A percentile compares a stretch with the other conserved stretches of the same genome.
Conservation (phyloP, 192 early-diverging fungal genomes). For the Umbelopsis ramanniana region DNA sequence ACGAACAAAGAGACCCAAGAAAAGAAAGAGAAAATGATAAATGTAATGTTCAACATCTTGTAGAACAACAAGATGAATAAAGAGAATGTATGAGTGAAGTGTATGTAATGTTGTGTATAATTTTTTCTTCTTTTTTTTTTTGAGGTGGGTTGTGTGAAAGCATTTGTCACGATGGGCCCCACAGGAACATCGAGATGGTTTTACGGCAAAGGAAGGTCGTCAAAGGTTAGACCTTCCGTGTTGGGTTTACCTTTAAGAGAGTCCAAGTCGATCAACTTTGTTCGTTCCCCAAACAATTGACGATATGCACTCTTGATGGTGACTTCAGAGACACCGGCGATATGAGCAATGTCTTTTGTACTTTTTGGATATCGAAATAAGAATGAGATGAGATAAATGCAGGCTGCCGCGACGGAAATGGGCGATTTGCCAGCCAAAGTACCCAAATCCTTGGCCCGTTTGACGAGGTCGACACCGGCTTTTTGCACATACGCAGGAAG, state of each 20-base stretch:
- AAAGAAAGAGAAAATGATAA: not conserved
- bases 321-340: conserved; percentile 91
- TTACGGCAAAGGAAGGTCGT: conserved; percentile 48
- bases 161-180: too few species aligned
- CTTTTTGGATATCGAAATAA: conserved; percentile 69
- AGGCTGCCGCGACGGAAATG: conserved; percentile 90
- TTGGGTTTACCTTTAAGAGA: conserved; percentile 44
- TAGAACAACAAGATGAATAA: not conserved
- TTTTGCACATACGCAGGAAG: conserved; percentile 70
- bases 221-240: conserved; percentile 40
- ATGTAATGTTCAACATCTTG: too few species aligned
- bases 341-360: conserved; percentile 79
- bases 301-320: conserved; percentile 91
- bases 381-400: conserved; percentile 85
- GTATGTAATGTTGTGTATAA: not conserved
- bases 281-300: conserved; percentile 62
- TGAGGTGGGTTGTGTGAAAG: not conserved
- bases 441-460: conserved; percentile 76
- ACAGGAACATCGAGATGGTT: not conserved
- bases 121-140: not conserved
- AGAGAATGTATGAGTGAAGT: not conserved
- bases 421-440: conserved; percentile 89
- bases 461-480: conserved; percentile 71
- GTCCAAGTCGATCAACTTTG: conserved; percentile 55
- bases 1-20: not conserved